Evolutionary conservation across 2,329 filamentous ascomycete genomes (phyloP), one percentile per base, ranked within the genome.

Genomic region (Plenodomus tracheiphilus): DNA sequence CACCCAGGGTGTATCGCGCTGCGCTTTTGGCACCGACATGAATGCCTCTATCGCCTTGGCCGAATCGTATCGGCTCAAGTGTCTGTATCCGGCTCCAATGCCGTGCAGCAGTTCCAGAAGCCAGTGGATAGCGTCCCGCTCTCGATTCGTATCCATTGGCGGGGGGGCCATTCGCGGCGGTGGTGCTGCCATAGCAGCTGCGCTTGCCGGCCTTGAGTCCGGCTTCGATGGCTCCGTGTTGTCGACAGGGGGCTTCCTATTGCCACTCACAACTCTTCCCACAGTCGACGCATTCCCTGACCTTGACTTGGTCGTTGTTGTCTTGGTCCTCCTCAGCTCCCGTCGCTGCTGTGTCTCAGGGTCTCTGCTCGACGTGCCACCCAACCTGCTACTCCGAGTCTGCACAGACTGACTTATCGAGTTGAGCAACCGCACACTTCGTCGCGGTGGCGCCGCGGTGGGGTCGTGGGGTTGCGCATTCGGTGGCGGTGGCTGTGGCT

Each of bases 1-100:
- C 13, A 97, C 91, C 89, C 91, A 97, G 1, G 94, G 90, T 1
- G 93, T 96, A 54, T 96, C 91, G 60, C 90, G 85, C 64, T 97
- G 93, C 4, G 79, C 75, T 22, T 83, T 77, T 1, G 90, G 86
- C 17, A 99, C 77, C 0, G 84, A 81, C 51, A 81, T 81, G 68
- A 93, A 91, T 2, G 85, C 80, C 52, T 88, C 83, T 39, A 97
- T 76, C 2, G 94, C 89, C 51, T 94, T 86, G 18, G 83, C 77
- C 58, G 89, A 90, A 60, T 88, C 86, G 68, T 91, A 99, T 41
- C 87, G 87, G 13, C 87, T 87, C 39, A 96, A 78, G 5, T 86
- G 81, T 60, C 88, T 86, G 71, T 93, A 95, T 0, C 89, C 93
- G 21, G 82, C 83, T 15, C 89, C 93, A 41, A 97, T 80, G 70